Evolutionary conservation across 1,139 yeast species (phyloP), one percentile per base, ranked within the genome.

Genomic region (Taphrina sp.): DNA sequence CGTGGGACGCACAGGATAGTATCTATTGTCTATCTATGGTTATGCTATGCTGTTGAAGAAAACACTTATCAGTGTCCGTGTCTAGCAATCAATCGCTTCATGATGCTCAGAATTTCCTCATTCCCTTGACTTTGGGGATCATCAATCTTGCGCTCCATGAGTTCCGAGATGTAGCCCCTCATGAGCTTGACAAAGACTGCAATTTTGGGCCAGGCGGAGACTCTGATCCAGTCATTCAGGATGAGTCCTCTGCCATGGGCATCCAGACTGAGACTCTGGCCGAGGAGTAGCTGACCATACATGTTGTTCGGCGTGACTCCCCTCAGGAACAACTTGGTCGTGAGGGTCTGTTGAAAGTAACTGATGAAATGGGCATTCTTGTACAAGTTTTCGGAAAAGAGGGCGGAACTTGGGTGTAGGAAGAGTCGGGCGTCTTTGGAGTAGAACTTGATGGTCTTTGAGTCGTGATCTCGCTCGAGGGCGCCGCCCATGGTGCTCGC

Each of bases 161-260:
- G 23, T 12, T 43, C 47, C 38, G 29, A 38, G 2, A 43, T 43
- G 29, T 43, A 43, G 28, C 58, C 46, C 2, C 95, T 74, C 53
- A 92, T 70, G 58, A 84, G 79, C 60, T 85, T 85, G 36, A 89
- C 77, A 53, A 90, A 72, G 3, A 92, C 95, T 0, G 94, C 97
- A 65, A 90, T 88, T 63, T 94, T 85, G 62, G 95, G 86, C 96
- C 97, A 89, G 2, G 95, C 86, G 62, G 86, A 74, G 33, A 92
- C 74, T 5, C 95, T 89, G 29, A 85, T 70, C 96, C 96, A 85
- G 49, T 77, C 76, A 64, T 85, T 95, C 58, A 89, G 64, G 5
- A 70, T 62, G 5, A 74, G 64, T 23, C 76, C 76, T 3, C 67
- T 62, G 0, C 76, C 76, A 10, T 70, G 69, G 36, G 87, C 70